These are phyloP conservation scores for Favolaschia claudopus DNA, from an alignment of 768 basidiomycete genomes.

Conservation along the genomic window DNA sequence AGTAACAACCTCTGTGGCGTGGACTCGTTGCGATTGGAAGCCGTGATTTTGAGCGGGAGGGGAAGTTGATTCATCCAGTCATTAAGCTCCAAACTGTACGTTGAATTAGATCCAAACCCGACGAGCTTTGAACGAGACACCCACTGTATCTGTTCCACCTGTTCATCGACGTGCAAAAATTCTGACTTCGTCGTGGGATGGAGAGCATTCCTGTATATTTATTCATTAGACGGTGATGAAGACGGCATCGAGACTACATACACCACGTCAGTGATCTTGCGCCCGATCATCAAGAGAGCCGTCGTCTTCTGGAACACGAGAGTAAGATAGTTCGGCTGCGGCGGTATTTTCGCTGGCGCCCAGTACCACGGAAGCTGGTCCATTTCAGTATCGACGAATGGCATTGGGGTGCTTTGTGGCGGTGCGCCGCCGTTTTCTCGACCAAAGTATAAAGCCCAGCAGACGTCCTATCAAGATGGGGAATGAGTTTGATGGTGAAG, in stretches of 20 bases:
- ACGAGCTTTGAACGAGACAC: neutral
- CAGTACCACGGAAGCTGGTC: slow-evolving; percentile 41
- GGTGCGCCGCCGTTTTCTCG: slow-evolving; percentile 44
- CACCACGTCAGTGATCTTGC: slow-evolving; percentile 40
- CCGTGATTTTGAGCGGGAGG: slow-evolving; percentile 37
- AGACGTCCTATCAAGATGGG: too few species aligned
- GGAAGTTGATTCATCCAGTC: slow-evolving; percentile 30
- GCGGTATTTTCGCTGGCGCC: slow-evolving; percentile 35
- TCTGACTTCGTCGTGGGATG: neutral
- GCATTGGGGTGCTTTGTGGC: slow-evolving; percentile 35
- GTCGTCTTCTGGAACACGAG: slow-evolving; percentile 40
- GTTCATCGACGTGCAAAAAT: neutral
- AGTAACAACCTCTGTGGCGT: slow-evolving; percentile 41
- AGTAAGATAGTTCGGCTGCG: slow-evolving; percentile 28
- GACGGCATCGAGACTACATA: slow-evolving; percentile 29
- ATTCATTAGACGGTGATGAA: neutral
- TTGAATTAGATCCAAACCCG: neutral
- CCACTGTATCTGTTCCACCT: slow-evolving; percentile 4
- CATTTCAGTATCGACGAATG: slow-evolving; percentile 41
- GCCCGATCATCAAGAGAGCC: slow-evolving; percentile 36
- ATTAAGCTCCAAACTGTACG: slow-evolving; percentile 14
- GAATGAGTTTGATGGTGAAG: neutral
- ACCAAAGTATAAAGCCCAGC: slow-evolving; percentile 53
- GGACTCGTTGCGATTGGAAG: slow-evolving; percentile 30
- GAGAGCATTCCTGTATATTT: neutral